A percentile compares a stretch with the other conserved stretches of the same genome.
Evolutionary conservation across 345 rosid genomes (phyloP).

Genomic region (Eucalyptus sideroxylon): DNA sequence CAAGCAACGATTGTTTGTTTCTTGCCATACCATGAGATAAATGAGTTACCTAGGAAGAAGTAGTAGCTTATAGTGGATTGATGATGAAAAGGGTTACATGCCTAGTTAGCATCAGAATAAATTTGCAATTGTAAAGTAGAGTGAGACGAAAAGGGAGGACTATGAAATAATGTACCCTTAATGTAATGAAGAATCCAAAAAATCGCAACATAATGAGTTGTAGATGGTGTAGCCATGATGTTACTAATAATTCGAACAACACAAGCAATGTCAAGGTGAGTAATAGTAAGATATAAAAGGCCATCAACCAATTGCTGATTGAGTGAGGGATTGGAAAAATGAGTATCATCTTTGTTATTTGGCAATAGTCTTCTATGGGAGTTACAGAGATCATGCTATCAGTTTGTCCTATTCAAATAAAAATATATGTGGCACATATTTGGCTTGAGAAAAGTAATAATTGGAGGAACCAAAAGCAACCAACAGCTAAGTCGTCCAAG

Average conservation of each 20-base stretch:
- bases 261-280: not conserved
- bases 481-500: not conserved
- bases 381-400: not conserved
- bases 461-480: not conserved
- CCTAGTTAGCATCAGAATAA: not conserved
- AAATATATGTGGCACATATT: not conserved
- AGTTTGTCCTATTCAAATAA: not conserved
- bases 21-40: not conserved
- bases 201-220: not conserved
- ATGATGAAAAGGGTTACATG: not conserved
- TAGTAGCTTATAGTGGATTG: not conserved
- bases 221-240: not conserved
- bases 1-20: fast-evolving
- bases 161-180: no score
- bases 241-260: not conserved
- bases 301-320: not conserved
- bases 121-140: no score
- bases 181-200: no score
- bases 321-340: not conserved
- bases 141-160: no score
- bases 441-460: not conserved
- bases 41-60: not conserved
- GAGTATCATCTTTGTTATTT: not conserved
- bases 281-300: not conserved
- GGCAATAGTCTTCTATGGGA: not conserved